Base-by-base conservation (phyloP, 805 yeast genomes). In the Cyberlindnera xylosilytica region DNA sequence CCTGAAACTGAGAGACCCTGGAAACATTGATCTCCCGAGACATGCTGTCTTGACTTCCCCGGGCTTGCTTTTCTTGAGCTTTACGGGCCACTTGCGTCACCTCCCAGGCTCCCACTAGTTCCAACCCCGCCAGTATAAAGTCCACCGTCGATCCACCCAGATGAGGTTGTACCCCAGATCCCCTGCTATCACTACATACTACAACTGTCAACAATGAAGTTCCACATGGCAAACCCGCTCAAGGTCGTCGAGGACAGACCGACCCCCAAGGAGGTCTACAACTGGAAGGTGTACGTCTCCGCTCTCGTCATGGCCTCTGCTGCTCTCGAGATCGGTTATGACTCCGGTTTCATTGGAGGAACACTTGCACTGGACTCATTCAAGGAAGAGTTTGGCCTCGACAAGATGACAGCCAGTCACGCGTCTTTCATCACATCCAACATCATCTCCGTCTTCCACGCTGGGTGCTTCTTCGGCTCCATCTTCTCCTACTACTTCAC, bases 271-370 rank as follows among this genome's bases (percentile, higher is more conserved):
- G 67, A 62, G 27, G 70, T 73, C 19, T 70, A 69, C 57, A 74
- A 75, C 55, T 64, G 62, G 62, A 62, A 68, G 35, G 59, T 76
- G 8, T 46, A 40, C 30, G 64, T 63, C 7, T 56, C 69, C 27
- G 77, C 76, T n/a, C 39, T 70, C 26, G 63, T 73, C 7, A 75
- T 76, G 3, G 69, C 75, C 1, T 57, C 69, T 29, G 78, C 76
- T 6, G 74, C 79, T 13, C 58, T 71, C 15, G 68, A 72, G 37
- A 72, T 74, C 45, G 79, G 79, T 15, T 75, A 73, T 51, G 79
- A 75, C 50, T 69, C 76, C 20, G 78, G 78, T 7, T 74, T 73
- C 53, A 72, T 75, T 39, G 79, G 79, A 6, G 73, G 74, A 6
- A 67, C 75, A 5, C 65, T 72, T 13, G 61, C 73, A 1, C 57